These are phyloP conservation scores for Pluteus cervinus DNA, from an alignment of 768 basidiomycete species.

Conservation along the genomic window DNA sequence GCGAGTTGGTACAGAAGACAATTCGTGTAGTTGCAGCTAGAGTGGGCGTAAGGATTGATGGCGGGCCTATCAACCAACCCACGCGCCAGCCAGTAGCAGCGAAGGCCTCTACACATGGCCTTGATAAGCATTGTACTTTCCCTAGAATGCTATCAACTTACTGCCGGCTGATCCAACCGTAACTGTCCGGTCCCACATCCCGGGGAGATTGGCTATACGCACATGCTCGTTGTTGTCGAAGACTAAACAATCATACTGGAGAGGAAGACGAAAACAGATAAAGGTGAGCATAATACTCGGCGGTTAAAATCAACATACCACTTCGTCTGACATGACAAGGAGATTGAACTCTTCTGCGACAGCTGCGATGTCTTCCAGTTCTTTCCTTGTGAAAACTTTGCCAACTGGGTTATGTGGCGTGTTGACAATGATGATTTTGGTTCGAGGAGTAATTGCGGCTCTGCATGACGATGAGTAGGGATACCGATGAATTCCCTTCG, in stretches of 20 bases:
- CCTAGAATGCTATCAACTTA: conserved; percentile 29
- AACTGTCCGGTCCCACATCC: conserved; percentile 98
- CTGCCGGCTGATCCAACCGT: conserved; percentile 96
- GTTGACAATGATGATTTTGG: conserved; percentile 94
- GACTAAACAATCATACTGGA: conserved; percentile 90
- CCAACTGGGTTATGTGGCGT: conserved; percentile 99
- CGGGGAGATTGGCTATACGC: conserved; percentile 89
- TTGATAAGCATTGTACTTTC: background rate
- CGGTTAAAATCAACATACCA: conserved; percentile 59
- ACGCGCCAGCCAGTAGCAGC: conserved; percentile 97
- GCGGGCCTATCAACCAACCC: conserved; percentile 91
- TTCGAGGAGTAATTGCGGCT: conserved; percentile 77
- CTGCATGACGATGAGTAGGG: conserved; percentile 25
- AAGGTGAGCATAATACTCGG: background rate
- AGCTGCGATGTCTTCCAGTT: conserved; percentile 80
- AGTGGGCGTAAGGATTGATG: conserved; percentile 76
- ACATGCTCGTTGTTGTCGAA: conserved; percentile 87
- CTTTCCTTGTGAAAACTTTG: conserved; percentile 84
- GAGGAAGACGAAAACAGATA: conserved; percentile 4
- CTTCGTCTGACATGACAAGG: conserved; percentile 93
- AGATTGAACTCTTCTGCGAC: conserved; percentile 91
- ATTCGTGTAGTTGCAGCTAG: conserved; percentile 91
- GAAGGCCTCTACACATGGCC: conserved; percentile 67
- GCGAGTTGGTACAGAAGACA: conserved; percentile 93
- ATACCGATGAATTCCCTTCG: background rate